These are phyloP conservation scores for Sanguinoderma infundibulare DNA, from an alignment of 1,284 basidiomycete genomes.

Conservation along the genomic window DNA sequence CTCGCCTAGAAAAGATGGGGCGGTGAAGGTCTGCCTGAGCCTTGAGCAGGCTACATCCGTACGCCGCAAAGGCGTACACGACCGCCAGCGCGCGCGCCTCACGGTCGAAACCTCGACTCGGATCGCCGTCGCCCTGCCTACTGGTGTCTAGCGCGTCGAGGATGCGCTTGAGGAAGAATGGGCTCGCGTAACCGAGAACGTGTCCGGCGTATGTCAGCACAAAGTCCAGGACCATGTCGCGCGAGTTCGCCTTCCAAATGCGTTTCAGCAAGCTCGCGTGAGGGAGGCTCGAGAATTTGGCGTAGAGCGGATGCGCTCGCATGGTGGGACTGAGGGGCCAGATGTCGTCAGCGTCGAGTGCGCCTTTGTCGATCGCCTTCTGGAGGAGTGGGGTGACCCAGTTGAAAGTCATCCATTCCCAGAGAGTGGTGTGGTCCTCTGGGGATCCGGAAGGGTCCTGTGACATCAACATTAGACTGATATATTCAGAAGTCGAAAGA, in stretches of 20 bases:
- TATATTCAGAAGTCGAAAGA: neutral
- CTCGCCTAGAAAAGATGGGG: constrained; percentile 78
- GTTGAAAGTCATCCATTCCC: constrained; percentile 77
- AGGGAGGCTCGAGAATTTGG: constrained; percentile 56
- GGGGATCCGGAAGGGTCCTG: constrained; percentile 60
- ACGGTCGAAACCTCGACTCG: too few relatives aligned
- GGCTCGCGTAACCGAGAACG: constrained; percentile 69
- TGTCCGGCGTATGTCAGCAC: constrained; percentile 66
- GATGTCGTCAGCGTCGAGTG: constrained; percentile 71
- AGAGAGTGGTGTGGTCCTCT: constrained; percentile 80
- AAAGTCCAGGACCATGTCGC: constrained; percentile 77
- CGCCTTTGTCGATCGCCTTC: constrained; percentile 63
- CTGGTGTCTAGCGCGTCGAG: constrained; percentile 44
- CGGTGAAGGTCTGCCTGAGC: constrained; percentile 78
- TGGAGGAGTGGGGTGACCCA: constrained; percentile 78
- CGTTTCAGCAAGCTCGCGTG: constrained; percentile 61
- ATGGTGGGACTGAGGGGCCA: constrained; percentile 73
- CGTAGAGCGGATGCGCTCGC: constrained; percentile 69
- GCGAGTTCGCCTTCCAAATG: constrained; percentile 70
- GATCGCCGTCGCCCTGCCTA: constrained; percentile 4
- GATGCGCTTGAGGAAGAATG: constrained; percentile 73
- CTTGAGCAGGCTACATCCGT: constrained; percentile 61
- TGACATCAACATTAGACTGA: neutral
- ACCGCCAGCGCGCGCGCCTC: constrained; percentile 65
- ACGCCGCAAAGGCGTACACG: constrained; percentile 72